A percentile compares a stretch with the other conserved stretches of the same genome.
phyloP scores from a whole-genome alignment of 306 rosid species.

The Abrus pulchellus region DNA sequence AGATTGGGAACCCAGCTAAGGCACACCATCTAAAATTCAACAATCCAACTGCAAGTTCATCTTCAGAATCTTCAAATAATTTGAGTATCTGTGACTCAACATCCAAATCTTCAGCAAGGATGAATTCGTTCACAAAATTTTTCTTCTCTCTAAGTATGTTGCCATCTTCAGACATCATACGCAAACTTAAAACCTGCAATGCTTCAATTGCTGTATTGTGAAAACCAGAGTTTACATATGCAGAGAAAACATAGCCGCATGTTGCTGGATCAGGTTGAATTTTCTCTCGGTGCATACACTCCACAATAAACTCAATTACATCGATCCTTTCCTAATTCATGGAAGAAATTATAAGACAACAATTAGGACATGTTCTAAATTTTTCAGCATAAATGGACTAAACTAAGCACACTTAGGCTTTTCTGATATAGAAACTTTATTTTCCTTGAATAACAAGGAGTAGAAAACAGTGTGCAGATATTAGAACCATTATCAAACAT shows the following conservation, averaged over 20 bases:
- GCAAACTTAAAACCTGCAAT: conserved; percentile 71
- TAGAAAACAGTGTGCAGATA: conserved; percentile 29
- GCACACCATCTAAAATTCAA: conserved; percentile 85
- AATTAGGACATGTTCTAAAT: conserved; percentile 4
- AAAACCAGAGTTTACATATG: conserved; percentile 65
- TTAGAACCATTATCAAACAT: neutral
- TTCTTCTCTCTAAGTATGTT: conserved; percentile 47
- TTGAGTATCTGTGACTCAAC: conserved; percentile 61
- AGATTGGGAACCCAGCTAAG: conserved; percentile 65
- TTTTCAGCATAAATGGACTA: conserved; percentile 32
- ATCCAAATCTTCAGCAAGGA: conserved; percentile 64
- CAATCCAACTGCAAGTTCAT: conserved; percentile 65
- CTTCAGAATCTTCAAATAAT: conserved; percentile 65
- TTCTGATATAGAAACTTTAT: neutral
- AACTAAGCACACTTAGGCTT: conserved; percentile 15
- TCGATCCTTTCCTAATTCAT: conserved; percentile 73
- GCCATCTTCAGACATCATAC: conserved; percentile 62
- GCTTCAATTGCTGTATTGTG: conserved; percentile 77
- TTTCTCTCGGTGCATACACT: conserved; percentile 71
- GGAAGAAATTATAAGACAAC: conserved; percentile 24
- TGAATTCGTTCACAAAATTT: conserved; percentile 53
- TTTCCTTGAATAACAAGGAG: conserved; percentile 8
- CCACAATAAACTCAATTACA: conserved; percentile 75
- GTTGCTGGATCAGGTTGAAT: conserved; percentile 69
- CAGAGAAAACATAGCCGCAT: conserved; percentile 73